These are phyloP conservation scores for Amanita muscaria DNA, from an alignment of 768 basidiomycete species.

Conservation along the genomic window DNA sequence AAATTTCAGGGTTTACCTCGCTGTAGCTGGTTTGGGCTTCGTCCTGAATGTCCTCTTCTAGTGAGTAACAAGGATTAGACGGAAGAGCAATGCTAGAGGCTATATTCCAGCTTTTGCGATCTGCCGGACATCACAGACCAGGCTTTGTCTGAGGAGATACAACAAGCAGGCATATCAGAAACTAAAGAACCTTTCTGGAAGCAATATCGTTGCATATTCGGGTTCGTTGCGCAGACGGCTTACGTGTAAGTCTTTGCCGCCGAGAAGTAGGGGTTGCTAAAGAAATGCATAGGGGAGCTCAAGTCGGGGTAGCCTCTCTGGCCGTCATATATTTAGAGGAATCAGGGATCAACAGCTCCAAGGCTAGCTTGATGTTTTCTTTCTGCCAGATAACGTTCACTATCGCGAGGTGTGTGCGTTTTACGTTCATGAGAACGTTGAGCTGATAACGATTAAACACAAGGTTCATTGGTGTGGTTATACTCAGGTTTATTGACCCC, in stretches of 20 bases:
- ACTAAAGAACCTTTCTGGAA: slow-evolving; percentile 53
- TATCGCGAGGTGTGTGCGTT: slow-evolving; percentile 37
- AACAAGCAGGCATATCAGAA: slow-evolving; percentile 28
- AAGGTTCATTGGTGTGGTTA: slow-evolving; percentile 53
- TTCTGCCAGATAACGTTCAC: slow-evolving; percentile 67
- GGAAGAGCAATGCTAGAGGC: neutral
- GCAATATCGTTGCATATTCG: slow-evolving; percentile 64
- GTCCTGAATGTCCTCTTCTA: slow-evolving; percentile 57
- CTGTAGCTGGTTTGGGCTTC: slow-evolving; percentile 54
- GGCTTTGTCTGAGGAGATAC: slow-evolving; percentile 43
- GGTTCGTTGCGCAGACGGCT: slow-evolving; percentile 63
- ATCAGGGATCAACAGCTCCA: slow-evolving; percentile 39
- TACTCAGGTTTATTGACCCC: slow-evolving; percentile 58
- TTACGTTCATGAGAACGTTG: no score
- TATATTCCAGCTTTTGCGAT: slow-evolving; percentile 43
- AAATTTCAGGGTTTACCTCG: slow-evolving; percentile 48
- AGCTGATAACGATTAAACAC: no score
- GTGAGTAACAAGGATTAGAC: slow-evolving; percentile 24
- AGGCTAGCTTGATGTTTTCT: slow-evolving; percentile 59
- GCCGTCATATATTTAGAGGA: slow-evolving; percentile 65
- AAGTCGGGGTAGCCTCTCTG: slow-evolving; percentile 58
- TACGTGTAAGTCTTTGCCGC: slow-evolving; percentile 39
- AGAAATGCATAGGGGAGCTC: slow-evolving; percentile 35
- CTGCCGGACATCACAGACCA: slow-evolving; percentile 68
- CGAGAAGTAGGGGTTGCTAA: neutral